Evolutionary conservation across 2,329 filamentous ascomycete genomes (phyloP), one percentile per base, ranked within the genome.

Genomic region (Penicillium sp.): DNA sequence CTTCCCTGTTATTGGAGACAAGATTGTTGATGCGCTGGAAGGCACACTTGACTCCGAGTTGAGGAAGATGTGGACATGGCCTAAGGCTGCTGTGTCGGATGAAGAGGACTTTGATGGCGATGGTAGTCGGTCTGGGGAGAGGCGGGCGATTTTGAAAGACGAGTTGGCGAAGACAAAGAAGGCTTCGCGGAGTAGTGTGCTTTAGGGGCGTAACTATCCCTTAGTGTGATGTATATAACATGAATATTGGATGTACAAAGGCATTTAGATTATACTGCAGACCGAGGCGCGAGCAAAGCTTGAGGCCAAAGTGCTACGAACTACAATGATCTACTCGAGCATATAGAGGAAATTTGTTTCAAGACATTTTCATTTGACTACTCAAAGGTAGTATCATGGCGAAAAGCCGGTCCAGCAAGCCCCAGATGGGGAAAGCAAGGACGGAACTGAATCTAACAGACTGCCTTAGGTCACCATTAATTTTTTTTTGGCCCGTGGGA

Each of bases 1-100:
- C 70, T 72, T 82, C 57, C 81, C 81, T 36, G 74, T 82, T 15
- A 70, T 83, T n/a, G 81, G 81, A 13, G 78, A 80, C 50, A 81
- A 80, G 63, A 72, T 83, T 54, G 74, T 80, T 34, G 75, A 79
- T 58, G 75, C 76, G 11, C 61, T 81, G 10, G 75, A 80, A 61
- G 76, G 76, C 2, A 73, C 61, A 1, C 69, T 82, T 16, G 73
- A 72, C n/a, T 62, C 70, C 1, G 78, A 77, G 38, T 65, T 79
- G 46, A 62, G 56, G 10, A 60, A 74, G 15, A 58, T 79, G 41
- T 82, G 80, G 80, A 58, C 66, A 7, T 80, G 77, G 78, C 60
- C 60, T 4, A 53, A 69, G 15, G 61, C 55, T 6, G 56, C 60
- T 25, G 63, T 61, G 21, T 59, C 60, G 19, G 59, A 62, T 34